Conservation (phyloP, 1,139 yeast genomes). For the Pichia sp. region DNA sequence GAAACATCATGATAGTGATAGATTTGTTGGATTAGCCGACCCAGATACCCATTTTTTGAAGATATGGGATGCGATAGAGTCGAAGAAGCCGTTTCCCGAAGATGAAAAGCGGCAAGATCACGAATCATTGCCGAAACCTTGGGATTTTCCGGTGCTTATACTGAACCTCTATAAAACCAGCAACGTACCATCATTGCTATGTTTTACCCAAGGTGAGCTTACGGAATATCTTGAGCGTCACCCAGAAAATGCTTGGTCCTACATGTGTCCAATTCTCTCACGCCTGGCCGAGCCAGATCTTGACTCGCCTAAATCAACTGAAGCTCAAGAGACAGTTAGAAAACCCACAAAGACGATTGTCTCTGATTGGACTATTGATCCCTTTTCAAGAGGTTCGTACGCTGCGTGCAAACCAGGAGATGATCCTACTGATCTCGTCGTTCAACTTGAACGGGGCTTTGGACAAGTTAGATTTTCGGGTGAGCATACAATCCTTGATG, state of each 20-base stretch:
- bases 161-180: slow-evolving; percentile 36
- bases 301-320: background rate
- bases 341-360: slow-evolving; percentile 46
- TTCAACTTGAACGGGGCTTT: slow-evolving; percentile 48
- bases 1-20: slow-evolving; percentile 41
- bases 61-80: background rate
- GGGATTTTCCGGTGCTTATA: slow-evolving; percentile 48
- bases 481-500: slow-evolving; percentile 76
- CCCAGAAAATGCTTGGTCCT: slow-evolving; percentile 36
- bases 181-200: slow-evolving; percentile 43
- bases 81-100: background rate
- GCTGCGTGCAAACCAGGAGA: slow-evolving; percentile 62
- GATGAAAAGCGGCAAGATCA: too few relatives aligned
- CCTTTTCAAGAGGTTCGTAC: slow-evolving; percentile 68
- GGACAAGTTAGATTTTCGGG: slow-evolving; percentile 68
- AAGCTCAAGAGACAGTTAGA: background rate
- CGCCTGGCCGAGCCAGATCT: slow-evolving; percentile 15
- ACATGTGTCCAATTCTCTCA: slow-evolving; percentile 35
- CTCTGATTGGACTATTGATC: slow-evolving; percentile 66
- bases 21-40: slow-evolving; percentile 42
- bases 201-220: slow-evolving; percentile 63
- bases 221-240: slow-evolving; percentile 44
- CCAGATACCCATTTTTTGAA: slow-evolving; percentile 21
- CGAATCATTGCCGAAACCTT: slow-evolving; percentile 25
- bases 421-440: slow-evolving; percentile 51